Percentiles rank a stretch among this genome's conserved stretches.
phyloP scores from a whole-genome alignment of 2,329 filamentous ascomycete species.

The Aspergillus brasiliensis region DNA sequence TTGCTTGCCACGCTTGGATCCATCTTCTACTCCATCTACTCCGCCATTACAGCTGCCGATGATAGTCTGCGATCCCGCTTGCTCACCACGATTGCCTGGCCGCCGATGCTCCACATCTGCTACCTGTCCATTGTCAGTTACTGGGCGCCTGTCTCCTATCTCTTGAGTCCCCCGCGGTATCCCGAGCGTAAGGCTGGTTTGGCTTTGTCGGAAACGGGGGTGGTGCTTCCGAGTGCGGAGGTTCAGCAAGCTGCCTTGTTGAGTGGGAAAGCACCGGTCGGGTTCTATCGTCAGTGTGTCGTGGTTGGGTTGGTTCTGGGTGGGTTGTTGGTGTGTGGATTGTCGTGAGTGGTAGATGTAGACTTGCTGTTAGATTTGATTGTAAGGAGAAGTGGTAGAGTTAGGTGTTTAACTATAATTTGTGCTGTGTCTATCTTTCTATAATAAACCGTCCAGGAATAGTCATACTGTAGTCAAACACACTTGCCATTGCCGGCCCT shows the following conservation, averaged over 20 bases:
- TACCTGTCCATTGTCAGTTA: conserved; percentile 20
- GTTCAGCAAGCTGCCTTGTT: background rate
- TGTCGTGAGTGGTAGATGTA: background rate
- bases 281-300: background rate
- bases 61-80: background rate
- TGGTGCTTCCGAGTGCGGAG: background rate
- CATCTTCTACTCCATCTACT: background rate
- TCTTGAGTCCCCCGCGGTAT: conserved; percentile 21
- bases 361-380: no score
- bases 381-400: background rate
- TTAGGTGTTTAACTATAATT: background rate
- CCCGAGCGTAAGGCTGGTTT: conserved; percentile 8
- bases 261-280: background rate
- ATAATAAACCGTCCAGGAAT: no score
- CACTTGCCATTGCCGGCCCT: no score
- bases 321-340: background rate
- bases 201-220: background rate
- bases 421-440: no score
- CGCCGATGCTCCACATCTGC: conserved; percentile 25
- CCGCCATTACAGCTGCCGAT: background rate
- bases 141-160: conserved; percentile 24
- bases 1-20: conserved; percentile 15
- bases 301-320: background rate
- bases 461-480: no score
- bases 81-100: conserved; percentile 24